A percentile compares a stretch with the other conserved stretches of the same genome.
These are phyloP conservation scores for Ustilago esculenta DNA, from an alignment of 1,284 basidiomycete genomes.

Conservation along the genomic window DNA sequence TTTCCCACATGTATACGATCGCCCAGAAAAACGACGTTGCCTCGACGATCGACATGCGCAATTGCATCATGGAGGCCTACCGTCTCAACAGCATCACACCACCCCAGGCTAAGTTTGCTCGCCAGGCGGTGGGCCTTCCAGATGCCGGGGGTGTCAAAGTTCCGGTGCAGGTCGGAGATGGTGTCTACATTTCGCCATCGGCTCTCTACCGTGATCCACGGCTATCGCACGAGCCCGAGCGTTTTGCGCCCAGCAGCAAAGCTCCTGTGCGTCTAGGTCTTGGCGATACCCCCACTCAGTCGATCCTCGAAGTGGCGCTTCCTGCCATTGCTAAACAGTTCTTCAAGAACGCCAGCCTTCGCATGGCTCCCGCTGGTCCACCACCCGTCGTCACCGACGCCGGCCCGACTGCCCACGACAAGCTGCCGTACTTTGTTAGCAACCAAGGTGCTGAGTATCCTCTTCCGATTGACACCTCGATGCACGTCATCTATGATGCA, in stretches of 20 bases:
- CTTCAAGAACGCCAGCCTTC: slow-evolving; percentile 33
- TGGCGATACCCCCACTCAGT: slow-evolving; percentile 36
- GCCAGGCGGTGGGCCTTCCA: slow-evolving; percentile 22
- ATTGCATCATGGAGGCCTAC: slow-evolving; percentile 44
- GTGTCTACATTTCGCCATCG: slow-evolving; percentile 36
- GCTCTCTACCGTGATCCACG: slow-evolving; percentile 43
- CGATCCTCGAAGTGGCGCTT: slow-evolving; percentile 37
- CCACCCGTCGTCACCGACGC: slow-evolving; percentile 36
- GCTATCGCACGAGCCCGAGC: slow-evolving; percentile 30
- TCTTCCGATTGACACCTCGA: slow-evolving; percentile 41
- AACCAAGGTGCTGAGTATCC: slow-evolving; percentile 36
- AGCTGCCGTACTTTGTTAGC: slow-evolving; percentile 38
- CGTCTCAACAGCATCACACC: slow-evolving; percentile 39
- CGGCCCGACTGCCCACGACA: slow-evolving; percentile 24
- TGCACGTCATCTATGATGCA: slow-evolving; percentile 42
- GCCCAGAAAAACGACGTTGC: slow-evolving; percentile 28
- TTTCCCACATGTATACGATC: slow-evolving; percentile 25
- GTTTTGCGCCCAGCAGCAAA: slow-evolving; percentile 17
- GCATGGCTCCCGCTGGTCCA: slow-evolving; percentile 36
- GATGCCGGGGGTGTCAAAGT: slow-evolving; percentile 29
- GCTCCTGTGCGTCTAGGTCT: slow-evolving; percentile 36
- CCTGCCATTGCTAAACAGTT: slow-evolving; percentile 46
- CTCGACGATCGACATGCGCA: slow-evolving; percentile 32
- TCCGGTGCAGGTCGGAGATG: slow-evolving; percentile 33
- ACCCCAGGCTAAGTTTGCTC: slow-evolving; percentile 34